phyloP scores from a whole-genome alignment of 225 moss, liverwort and hornwort genomes.

The Sphagnum contortum region DNA sequence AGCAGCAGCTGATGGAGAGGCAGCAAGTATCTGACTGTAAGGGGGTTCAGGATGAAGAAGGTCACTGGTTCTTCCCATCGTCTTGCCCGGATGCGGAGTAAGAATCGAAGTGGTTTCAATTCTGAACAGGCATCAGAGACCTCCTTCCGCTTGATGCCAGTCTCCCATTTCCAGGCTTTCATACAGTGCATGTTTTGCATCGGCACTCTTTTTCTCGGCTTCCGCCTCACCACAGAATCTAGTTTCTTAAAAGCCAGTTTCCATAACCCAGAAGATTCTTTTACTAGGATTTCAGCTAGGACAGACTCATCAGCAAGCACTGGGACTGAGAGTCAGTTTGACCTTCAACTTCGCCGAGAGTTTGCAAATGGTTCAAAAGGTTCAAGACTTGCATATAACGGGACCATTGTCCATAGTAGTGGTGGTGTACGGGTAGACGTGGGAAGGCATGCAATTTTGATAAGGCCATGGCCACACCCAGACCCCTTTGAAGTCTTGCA shows the following conservation, averaged over 20 bases:
- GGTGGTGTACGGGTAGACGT: conserved; percentile 45
- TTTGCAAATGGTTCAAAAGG: conserved; percentile 37
- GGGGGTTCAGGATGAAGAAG: conserved; percentile 45
- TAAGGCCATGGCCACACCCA: conserved; percentile 83
- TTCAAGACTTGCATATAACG: conserved; percentile 1
- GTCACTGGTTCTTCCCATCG: conserved; percentile 36
- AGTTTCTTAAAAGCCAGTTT: conserved; percentile 38
- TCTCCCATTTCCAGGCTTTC: conserved; percentile 27
- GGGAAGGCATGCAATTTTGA: conserved; percentile 67
- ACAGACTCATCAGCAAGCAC: conserved; percentile 12
- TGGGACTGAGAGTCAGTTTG: not conserved
- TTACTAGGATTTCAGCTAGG: conserved; percentile 10
- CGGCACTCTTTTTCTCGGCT: conserved; percentile 52
- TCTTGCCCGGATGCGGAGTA: conserved; percentile 30
- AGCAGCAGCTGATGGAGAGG: conserved; percentile 16
- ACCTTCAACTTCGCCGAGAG: not conserved
- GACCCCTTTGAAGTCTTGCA: conserved; percentile 53
- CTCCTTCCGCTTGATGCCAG: conserved; percentile 24
- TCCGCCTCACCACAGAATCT: conserved; percentile 67
- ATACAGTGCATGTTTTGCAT: conserved; percentile 61
- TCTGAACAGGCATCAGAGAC: conserved; percentile 37
- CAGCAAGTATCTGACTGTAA: conserved; percentile 19
- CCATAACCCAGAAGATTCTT: conserved; percentile 24
- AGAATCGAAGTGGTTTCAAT: conserved; percentile 21
- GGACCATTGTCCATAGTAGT: too few species aligned